Evolutionary conservation across 352 stramenopile genomes (phyloP).

Genomic region (Globisporangium emineosum): DNA sequence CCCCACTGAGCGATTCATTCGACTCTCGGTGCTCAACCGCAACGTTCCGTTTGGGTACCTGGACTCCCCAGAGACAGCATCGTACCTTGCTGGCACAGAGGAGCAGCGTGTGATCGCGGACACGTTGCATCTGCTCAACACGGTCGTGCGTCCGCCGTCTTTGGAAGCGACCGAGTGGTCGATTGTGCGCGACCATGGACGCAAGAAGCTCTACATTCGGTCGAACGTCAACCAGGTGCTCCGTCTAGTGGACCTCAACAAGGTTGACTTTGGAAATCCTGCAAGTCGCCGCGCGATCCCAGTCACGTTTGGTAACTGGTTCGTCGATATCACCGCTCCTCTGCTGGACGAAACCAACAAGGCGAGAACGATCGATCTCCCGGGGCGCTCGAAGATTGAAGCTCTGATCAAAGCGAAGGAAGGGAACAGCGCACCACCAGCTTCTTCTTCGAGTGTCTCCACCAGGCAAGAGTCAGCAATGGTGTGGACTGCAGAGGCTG

Average conservation of each 20-base stretch:
- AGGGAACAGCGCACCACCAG: too few species aligned
- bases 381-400: slow-evolving; percentile 42
- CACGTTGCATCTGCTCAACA: slow-evolving; percentile 61
- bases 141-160: slow-evolving; percentile 47
- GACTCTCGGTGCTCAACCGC: slow-evolving; percentile 65
- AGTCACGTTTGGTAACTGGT: slow-evolving; percentile 65
- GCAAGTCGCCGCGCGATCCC: slow-evolving; percentile 46
- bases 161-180: slow-evolving; percentile 62
- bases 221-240: slow-evolving; percentile 71
- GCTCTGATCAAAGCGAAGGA: too few species aligned
- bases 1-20: slow-evolving; percentile 50
- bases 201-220: slow-evolving; percentile 63
- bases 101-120: slow-evolving; percentile 57
- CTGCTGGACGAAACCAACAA: slow-evolving; percentile 39
- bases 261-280: slow-evolving; percentile 45
- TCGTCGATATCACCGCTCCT: slow-evolving; percentile 47
- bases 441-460: too few species aligned
- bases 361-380: slow-evolving; percentile 58
- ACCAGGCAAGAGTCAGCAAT: too few species aligned
- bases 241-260: slow-evolving; percentile 51
- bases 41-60: slow-evolving; percentile 36
- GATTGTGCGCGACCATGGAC: slow-evolving; percentile 64
- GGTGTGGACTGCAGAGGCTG: too few species aligned
- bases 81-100: slow-evolving; percentile 50
- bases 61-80: slow-evolving; percentile 22